Conservation (phyloP, 1,284 basidiomycete species). For the Acaromyces ingoldii region DNA sequence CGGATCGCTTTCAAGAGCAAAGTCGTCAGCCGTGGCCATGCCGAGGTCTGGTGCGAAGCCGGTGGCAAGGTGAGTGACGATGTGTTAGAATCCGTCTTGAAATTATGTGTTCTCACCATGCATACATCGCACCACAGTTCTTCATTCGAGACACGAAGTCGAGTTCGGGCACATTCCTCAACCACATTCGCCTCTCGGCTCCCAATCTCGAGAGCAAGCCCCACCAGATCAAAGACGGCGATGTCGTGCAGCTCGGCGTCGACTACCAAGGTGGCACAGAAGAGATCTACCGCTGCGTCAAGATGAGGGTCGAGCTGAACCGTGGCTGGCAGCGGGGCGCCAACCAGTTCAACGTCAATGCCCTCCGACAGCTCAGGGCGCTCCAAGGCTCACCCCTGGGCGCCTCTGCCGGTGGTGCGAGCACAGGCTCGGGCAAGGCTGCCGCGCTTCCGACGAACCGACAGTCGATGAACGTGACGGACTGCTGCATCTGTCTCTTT, state of each 20-base stretch:
- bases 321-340: slow-evolving; percentile 76
- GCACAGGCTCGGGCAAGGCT: background rate
- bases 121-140: slow-evolving; percentile 58
- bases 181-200: slow-evolving; percentile 80
- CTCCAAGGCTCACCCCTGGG: slow-evolving; percentile 56
- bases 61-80: slow-evolving; percentile 57
- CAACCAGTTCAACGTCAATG: slow-evolving; percentile 88
- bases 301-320: slow-evolving; percentile 83
- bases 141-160: slow-evolving; percentile 87
- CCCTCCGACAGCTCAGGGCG: slow-evolving; percentile 72
- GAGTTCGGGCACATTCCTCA: slow-evolving; percentile 89
- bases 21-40: slow-evolving; percentile 88
- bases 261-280: slow-evolving; percentile 97
- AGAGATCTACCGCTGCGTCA: slow-evolving; percentile 96
- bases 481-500: slow-evolving; percentile 62
- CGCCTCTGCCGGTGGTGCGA: slow-evolving; percentile 8
- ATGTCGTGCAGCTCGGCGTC: slow-evolving; percentile 90
- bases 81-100: too few relatives aligned
- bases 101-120: too few relatives aligned
- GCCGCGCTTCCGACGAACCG: slow-evolving; percentile 26
- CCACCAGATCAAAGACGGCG: slow-evolving; percentile 82
- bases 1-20: slow-evolving; percentile 85
- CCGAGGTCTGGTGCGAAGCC: slow-evolving; percentile 79
- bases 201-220: slow-evolving; percentile 72
- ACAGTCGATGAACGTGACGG: slow-evolving; percentile 39